Evolutionary conservation across 192 early-diverging fungal species (phyloP).

Genomic region (Backusella macrospora): DNA sequence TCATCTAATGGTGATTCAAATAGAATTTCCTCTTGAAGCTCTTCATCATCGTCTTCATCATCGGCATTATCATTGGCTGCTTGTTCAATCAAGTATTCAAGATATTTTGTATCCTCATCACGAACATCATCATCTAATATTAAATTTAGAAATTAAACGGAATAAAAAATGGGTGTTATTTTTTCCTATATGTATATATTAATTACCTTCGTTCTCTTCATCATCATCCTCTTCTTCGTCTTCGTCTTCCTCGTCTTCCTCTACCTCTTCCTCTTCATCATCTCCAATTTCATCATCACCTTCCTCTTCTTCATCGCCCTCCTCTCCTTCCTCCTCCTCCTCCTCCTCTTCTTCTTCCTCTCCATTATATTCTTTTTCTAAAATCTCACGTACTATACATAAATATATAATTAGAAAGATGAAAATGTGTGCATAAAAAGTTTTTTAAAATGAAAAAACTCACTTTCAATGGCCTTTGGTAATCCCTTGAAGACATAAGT

Average conservation of each 20-base stretch:
- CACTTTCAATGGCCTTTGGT: constrained; percentile 66
- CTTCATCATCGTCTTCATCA: constrained; percentile 61
- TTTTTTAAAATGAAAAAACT: constrained; percentile 17
- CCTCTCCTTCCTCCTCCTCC: constrained; percentile 29
- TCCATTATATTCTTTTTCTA: constrained; percentile 49
- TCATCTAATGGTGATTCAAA: constrained; percentile 80
- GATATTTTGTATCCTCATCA: constrained; percentile 64
- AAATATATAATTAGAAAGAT: not conserved
- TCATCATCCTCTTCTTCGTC: constrained; percentile 26
- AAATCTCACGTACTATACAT: not conserved
- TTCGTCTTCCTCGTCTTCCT: not conserved
- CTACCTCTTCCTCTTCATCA: constrained; percentile 44
- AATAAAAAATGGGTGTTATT: not conserved
- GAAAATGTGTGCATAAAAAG: not conserved
- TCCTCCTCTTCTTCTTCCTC: constrained; percentile 50
- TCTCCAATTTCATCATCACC: constrained; percentile 50
- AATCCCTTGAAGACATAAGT: constrained; percentile 74
- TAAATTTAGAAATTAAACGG: not conserved
- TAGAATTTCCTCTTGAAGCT: constrained; percentile 70
- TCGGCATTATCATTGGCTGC: constrained; percentile 46
- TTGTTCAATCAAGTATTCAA: constrained; percentile 58
- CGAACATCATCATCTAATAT: constrained; percentile 54
- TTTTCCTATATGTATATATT: no score
- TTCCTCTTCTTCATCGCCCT: constrained; percentile 11
- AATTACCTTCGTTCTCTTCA: constrained; percentile 32